phyloP scores from a whole-genome alignment of 345 rosid species.

The Euphorbia pulcherrima region DNA sequence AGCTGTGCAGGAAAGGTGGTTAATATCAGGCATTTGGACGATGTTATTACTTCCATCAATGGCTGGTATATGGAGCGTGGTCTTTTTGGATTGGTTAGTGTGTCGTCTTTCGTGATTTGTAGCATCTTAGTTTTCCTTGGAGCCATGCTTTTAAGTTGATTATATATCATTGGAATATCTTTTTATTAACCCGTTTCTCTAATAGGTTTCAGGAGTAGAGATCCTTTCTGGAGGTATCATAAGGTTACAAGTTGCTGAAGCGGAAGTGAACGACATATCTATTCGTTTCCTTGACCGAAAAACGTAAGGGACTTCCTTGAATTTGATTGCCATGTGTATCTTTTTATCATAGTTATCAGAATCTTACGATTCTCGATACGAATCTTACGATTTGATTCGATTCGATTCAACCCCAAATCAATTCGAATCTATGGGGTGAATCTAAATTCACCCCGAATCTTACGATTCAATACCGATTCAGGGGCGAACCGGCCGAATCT shows the following conservation, averaged over 20 bases:
- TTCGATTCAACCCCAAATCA: too few species aligned
- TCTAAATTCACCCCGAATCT: too few species aligned
- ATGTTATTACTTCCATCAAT: slow-evolving; percentile 80
- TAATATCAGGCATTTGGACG: slow-evolving; percentile 75
- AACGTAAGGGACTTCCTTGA: slow-evolving; percentile 57
- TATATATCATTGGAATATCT: neutral
- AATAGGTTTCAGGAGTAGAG: slow-evolving; percentile 80
- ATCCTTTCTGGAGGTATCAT: slow-evolving; percentile 90
- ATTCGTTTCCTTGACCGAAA: slow-evolving; percentile 82
- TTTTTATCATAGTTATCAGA: too few species aligned
- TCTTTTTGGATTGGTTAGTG: slow-evolving; percentile 82
- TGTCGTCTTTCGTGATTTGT: slow-evolving; percentile 12
- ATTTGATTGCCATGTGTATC: slow-evolving; percentile 2
- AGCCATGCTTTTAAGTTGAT: neutral
- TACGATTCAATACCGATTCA: too few species aligned
- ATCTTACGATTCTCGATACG: too few species aligned
- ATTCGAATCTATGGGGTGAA: too few species aligned
- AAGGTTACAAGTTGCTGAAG: slow-evolving; percentile 87
- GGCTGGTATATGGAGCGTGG: slow-evolving; percentile 96
- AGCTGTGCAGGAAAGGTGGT: slow-evolving; percentile 93
- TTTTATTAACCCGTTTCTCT: neutral
- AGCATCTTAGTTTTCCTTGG: neutral
- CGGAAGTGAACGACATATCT: slow-evolving; percentile 85
- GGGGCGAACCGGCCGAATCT: too few species aligned
- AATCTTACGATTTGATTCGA: too few species aligned